Evolutionary conservation across 345 rosid genomes (phyloP).

Genomic region (Corymbia maculata): DNA sequence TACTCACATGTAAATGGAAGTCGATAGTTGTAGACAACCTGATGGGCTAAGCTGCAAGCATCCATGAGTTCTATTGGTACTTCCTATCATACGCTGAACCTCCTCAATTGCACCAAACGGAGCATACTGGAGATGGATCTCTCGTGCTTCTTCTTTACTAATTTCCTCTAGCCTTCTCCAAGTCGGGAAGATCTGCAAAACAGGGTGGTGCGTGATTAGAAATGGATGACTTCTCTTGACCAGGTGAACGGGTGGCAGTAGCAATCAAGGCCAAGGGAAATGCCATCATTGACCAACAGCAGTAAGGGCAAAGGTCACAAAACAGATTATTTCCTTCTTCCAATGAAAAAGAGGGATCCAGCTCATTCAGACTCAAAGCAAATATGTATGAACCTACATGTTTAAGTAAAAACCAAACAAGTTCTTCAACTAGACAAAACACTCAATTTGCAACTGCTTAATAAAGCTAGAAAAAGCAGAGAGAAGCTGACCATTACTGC

Average conservation of each 20-base stretch:
- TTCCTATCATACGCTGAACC: not conserved
- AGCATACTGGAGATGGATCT: not conserved
- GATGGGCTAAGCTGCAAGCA: not conserved
- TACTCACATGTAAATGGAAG: not conserved
- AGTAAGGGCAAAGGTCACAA: not conserved
- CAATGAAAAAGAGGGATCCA: not conserved
- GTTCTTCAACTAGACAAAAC: not conserved
- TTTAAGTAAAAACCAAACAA: not conserved
- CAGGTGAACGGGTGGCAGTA: not conserved
- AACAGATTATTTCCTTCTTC: not conserved
- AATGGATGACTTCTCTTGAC: not conserved
- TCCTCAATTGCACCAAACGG: not conserved
- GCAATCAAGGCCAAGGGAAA: not conserved
- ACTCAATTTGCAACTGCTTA: not conserved
- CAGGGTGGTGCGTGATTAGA: not conserved
- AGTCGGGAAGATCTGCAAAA: slow-evolving; percentile 84
- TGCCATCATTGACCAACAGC: not conserved
- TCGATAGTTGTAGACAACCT: not conserved
- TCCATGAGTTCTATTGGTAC: not conserved
- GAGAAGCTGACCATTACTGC: not conserved
- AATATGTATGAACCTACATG: not conserved
- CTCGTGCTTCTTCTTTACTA: not conserved
- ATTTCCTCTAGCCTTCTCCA: slow-evolving; percentile 82
- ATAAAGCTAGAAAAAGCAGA: not conserved
- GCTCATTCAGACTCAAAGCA: not conserved